Evolutionary conservation across 2,329 filamentous ascomycete genomes (phyloP), one percentile per base, ranked within the genome.

Genomic region (Ophiobolus disseminans): DNA sequence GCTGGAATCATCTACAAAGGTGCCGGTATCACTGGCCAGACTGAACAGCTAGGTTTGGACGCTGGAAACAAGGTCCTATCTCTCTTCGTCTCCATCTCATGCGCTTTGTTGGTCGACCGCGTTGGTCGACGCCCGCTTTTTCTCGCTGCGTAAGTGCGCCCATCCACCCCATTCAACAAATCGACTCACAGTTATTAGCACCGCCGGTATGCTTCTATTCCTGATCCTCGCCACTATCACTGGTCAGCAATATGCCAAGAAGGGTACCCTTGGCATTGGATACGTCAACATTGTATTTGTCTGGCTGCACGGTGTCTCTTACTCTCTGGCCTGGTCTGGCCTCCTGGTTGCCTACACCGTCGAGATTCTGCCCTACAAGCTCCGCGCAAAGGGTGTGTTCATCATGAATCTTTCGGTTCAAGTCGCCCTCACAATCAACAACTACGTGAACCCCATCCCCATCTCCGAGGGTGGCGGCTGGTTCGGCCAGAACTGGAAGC

Each of bases 331-430:
- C 19, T 84, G 80, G 80, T 83, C 81, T 22, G 80, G 81, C 48
- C 76, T 84, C 34, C 76, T 84, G 17, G 75, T 84, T 54, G 80
- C 78, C 45, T 85, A 80, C 64, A 73, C 74, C 2, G 73, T 75
- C 42, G 78, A 81, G 54, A 79, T 81, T 51, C 63, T 79, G 48
- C 77, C 78, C 3, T 81, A 76, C 68, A 74, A 73, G 50, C 74
- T 80, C 45, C 76, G 78, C 40, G 76, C 77, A 48, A 79, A 79
- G 66, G 78, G 78, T 32, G 66, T 80, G 42, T 68, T 70, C 54
- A 60, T 87, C 57, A 84, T 86, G 81, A 86, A 86, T 67, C 79
- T 87, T 40, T 81, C 80, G 16, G 78, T 87, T 17, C 83, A 87
- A 68, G 82, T 82, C 37, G 77, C 84, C 23, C 73, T 87, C 28